Base-by-base conservation (phyloP, 768 basidiomycete species). In the Hortiboletus flavorubellus region DNA sequence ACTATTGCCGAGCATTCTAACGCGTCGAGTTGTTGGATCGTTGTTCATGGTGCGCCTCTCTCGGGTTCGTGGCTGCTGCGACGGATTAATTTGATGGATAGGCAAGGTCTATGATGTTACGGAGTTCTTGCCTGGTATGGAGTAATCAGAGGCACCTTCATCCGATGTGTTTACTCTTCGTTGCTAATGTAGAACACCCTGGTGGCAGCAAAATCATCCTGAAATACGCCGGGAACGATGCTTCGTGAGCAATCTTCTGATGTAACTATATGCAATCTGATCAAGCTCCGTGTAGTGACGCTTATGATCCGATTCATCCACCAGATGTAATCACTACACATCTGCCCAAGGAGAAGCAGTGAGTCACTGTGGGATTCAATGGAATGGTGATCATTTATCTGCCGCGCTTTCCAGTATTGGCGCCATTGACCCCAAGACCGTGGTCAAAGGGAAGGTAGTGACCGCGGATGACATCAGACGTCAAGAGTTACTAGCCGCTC, bases 301-400 rank as follows among this genome's bases (percentile, higher is more conserved):
- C 86, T 68, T 91, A 91, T 63, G 91, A 91, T 41, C 88, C 87
- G 5, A 89, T 96, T 51, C 93, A 95, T 65, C 92, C 91, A 7
- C 91, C 80, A 49, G 85, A 85, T 68, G 87, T 79, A 52, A 92
- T 89, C 61, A 83, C 79, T 16, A 84, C 80, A 8, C 82, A 92
- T 68, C 73, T 93, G n/a, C 85, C 87, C 4, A 78, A 74, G n/a
- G 88, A 93, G 58, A 94, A 93, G 64, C 89, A 91, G 86, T 87
- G 62, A 59, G 82, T 59, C 16, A 7, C 15, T 43, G 42, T n/a
- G 8, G 26, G 16, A 15, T 21, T 29, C 7, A 11, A 18, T 21
- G 4, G 8, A 49, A 8, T 5, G 7, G 41, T 7, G 10, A 41
- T 60, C 14, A 40, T 30, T 2, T 26, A 46, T 34, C 44, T 39